phyloP scores from a whole-genome alignment of 106 monocot species.

The Ottelia alismoides region DNA sequence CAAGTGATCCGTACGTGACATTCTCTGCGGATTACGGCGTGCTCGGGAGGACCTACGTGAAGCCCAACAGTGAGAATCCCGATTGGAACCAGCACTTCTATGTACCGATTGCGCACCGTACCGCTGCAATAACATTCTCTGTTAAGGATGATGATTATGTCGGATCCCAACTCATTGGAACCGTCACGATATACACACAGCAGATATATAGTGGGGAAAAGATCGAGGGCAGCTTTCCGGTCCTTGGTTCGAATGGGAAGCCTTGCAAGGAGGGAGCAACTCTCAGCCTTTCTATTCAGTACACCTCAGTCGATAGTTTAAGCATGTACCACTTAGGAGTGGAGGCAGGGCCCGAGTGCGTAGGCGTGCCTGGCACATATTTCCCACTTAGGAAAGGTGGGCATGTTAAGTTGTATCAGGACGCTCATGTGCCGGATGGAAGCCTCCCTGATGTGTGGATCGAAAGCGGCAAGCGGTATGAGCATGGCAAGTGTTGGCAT shows the following conservation, averaged over 20 bases:
- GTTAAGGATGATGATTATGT: conserved; percentile 59
- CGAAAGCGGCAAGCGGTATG: conserved; percentile 29
- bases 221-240: conserved; percentile 48
- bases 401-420: conserved; percentile 64
- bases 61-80: conserved; percentile 75
- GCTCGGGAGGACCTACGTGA: too few species aligned
- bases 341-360: conserved; percentile 36
- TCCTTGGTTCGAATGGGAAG: conserved; percentile 54
- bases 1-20: conserved; percentile 85
- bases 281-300: conserved; percentile 49
- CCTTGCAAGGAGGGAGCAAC: too few species aligned
- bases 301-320: conserved; percentile 42
- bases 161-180: conserved; percentile 64
- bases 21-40: conserved; percentile 26
- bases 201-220: conserved; percentile 30
- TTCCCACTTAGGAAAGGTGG: conserved; percentile 55
- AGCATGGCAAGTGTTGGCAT: conserved; percentile 64
- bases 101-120: too few species aligned
- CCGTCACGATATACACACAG: conserved; percentile 38
- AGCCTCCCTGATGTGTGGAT: conserved; percentile 43
- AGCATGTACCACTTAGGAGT: conserved; percentile 54
- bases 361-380: conserved; percentile 55
- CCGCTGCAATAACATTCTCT: conserved; percentile 63
- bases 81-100: conserved; percentile 70
- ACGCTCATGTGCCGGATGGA: conserved; percentile 67